Percentiles rank a stretch among this genome's conserved stretches.
phyloP scores from a whole-genome alignment of 75 land plant genomes.

The Cupressus sempervirens region DNA sequence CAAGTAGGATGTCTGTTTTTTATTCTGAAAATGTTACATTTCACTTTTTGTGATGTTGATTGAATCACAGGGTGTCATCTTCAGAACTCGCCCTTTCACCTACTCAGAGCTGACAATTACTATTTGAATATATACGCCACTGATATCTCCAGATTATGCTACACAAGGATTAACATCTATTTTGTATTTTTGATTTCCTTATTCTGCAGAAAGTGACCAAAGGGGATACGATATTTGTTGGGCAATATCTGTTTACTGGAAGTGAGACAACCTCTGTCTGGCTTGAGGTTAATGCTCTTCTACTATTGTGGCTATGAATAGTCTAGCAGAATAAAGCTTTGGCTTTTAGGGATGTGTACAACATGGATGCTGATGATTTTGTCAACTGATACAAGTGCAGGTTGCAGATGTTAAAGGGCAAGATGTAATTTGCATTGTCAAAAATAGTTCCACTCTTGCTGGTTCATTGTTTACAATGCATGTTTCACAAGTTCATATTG shows the following conservation, averaged over 20 bases:
- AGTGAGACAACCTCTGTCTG: conserved; percentile 97
- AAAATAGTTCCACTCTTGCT: conserved; percentile 78
- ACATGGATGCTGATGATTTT: neutral
- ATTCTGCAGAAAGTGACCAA: conserved; percentile 69
- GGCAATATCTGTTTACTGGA: conserved; percentile 93
- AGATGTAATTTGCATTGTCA: conserved; percentile 74
- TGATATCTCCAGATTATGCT: neutral
- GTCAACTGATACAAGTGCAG: conserved; percentile 30
- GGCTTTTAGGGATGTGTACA: neutral
- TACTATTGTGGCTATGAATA: neutral
- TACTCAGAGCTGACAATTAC: neutral
- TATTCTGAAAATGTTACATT: neutral
- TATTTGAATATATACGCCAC: neutral
- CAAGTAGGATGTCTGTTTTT: neutral
- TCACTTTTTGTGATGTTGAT: neutral
- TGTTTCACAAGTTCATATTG: conserved; percentile 69
- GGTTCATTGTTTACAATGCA: conserved; percentile 80
- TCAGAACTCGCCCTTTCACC: neutral
- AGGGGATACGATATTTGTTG: conserved; percentile 90
- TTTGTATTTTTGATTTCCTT: neutral
- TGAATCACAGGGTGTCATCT: neutral
- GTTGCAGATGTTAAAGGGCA: conserved; percentile 67
- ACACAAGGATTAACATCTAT: neutral
- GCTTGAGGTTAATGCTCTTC: conserved; percentile 64
- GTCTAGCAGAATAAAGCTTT: neutral